phyloP scores from a whole-genome alignment of 495 filamentous ascomycete species.

The Xylaria palmicola region DNA sequence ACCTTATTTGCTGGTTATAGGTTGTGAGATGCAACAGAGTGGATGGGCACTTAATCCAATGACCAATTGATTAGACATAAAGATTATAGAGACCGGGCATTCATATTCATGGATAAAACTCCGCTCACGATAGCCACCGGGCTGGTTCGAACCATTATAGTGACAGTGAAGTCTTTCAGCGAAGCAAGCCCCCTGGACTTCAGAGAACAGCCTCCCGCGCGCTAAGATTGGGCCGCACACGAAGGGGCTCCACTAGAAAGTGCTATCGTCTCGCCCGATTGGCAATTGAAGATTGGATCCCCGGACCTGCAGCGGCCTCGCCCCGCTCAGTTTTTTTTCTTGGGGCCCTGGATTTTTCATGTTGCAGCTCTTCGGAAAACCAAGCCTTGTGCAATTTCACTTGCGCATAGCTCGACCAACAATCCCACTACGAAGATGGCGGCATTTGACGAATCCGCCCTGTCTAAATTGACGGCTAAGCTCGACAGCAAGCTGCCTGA shows the following conservation, averaged over 20 bases:
- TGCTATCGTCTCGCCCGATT: not conserved
- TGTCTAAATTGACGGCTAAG: conserved; percentile 62
- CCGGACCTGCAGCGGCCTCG: conserved; percentile 15
- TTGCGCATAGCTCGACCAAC: not conserved
- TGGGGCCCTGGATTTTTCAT: not conserved
- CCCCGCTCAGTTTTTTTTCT: conserved; percentile 34
- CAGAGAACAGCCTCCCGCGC: too few species aligned
- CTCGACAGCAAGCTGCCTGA: conserved; percentile 50
- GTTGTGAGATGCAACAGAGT: too few species aligned
- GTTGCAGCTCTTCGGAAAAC: not conserved
- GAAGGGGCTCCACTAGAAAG: not conserved
- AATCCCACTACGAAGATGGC: conserved; percentile 31
- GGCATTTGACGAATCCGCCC: conserved; percentile 57
- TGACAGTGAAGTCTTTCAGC: too few species aligned
- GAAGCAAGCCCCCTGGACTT: too few species aligned
- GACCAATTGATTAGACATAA: too few species aligned
- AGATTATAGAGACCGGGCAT: too few species aligned
- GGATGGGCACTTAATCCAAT: too few species aligned
- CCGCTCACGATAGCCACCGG: too few species aligned
- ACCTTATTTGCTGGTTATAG: too few species aligned
- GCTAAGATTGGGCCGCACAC: too few species aligned
- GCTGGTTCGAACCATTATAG: too few species aligned
- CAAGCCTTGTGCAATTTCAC: not conserved
- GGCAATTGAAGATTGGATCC: not conserved
- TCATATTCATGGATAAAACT: too few species aligned